These are phyloP conservation scores for Rhodamnia rubescens DNA, from an alignment of 345 rosid species.

Conservation along the genomic window DNA sequence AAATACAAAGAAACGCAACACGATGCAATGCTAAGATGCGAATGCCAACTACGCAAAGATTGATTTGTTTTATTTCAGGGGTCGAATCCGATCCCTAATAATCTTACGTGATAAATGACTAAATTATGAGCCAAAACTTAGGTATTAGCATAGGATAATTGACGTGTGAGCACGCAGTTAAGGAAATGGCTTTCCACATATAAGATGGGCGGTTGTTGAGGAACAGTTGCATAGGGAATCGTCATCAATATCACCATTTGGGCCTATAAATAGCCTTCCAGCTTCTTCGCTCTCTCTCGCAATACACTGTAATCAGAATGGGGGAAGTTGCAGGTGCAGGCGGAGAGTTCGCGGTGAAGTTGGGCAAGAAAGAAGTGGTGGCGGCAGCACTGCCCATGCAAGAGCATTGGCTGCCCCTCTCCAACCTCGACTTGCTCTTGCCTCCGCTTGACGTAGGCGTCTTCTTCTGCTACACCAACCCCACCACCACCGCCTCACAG, in stretches of 20 bases:
- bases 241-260: background rate
- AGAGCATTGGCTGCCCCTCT: conserved; percentile 69
- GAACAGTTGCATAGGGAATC: background rate
- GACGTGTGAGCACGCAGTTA: background rate
- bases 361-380: conserved; percentile 46
- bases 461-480: conserved; percentile 53
- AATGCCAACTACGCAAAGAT: no score
- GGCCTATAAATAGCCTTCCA: background rate
- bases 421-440: conserved; percentile 77
- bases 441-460: conserved; percentile 58
- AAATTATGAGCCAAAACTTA: no score
- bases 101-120: no score
- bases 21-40: no score
- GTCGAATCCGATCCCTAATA: no score
- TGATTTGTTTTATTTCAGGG: no score
- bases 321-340: background rate
- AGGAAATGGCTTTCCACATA: background rate
- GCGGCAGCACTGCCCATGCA: conserved; percentile 57
- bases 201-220: no score
- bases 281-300: background rate
- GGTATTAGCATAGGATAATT: no score
- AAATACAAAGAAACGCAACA: no score
- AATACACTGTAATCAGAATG: background rate
- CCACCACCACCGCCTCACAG: background rate
- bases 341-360: conserved; percentile 1